Evolutionary conservation across 768 basidiomycete genomes (phyloP).

Genomic region (Tylopilus vinaceipallidus): DNA sequence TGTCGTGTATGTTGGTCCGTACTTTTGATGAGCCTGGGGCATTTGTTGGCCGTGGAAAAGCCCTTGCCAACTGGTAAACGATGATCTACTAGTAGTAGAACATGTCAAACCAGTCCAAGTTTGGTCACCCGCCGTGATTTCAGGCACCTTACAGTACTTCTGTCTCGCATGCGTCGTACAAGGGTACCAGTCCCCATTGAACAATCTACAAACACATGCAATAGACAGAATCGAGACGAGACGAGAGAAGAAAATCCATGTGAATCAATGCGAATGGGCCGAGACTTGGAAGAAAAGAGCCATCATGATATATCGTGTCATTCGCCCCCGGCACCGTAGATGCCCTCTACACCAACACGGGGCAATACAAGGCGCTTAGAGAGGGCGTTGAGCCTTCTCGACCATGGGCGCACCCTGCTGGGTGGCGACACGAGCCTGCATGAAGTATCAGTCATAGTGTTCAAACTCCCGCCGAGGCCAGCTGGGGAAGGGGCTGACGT

Average conservation of each 20-base stretch:
- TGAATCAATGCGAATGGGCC: conserved; percentile 19
- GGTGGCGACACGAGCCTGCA: conserved; percentile 18
- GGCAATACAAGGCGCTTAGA: conserved; percentile 14
- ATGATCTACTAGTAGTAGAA: too few relatives aligned
- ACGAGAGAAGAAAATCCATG: conserved; percentile 16
- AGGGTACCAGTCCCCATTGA: conserved; percentile 27
- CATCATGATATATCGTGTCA: conserved; percentile 1
- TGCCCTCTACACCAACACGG: not conserved
- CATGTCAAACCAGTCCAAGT: too few relatives aligned
- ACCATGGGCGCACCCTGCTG: conserved; percentile 25
- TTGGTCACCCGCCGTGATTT: too few relatives aligned
- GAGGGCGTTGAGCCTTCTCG: conserved; percentile 28
- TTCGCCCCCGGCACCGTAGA: not conserved
- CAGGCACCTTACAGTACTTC: too few relatives aligned
- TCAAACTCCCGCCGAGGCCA: conserved; percentile 6
- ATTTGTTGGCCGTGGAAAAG: too few relatives aligned
- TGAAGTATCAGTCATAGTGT: conserved; percentile 4
- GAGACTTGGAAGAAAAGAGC: conserved; percentile 5
- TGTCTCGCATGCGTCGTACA: not conserved
- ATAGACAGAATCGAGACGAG: conserved; percentile 12
- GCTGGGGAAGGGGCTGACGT: conserved; percentile 1
- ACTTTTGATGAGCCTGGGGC: too few relatives aligned
- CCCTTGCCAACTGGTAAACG: too few relatives aligned
- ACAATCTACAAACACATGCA: conserved; percentile 16
- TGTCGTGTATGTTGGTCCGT: too few relatives aligned